Conservation (phyloP, 352 stramenopile genomes). For the Elongisporangium undulatum region DNA sequence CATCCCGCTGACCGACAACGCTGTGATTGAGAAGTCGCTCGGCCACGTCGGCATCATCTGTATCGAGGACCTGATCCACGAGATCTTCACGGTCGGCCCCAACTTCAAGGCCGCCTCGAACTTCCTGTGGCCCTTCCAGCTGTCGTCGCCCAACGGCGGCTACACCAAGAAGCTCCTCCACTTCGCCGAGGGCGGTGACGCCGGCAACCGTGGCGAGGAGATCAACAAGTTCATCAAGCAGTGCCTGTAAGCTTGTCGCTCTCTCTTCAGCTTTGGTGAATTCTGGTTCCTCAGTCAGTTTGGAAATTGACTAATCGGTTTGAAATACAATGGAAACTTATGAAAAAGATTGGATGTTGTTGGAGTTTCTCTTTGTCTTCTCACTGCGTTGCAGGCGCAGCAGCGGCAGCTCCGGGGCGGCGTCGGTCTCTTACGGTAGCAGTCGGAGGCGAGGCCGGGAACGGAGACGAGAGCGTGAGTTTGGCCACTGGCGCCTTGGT, state of each 20-base stretch:
- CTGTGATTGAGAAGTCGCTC: conserved; percentile 95
- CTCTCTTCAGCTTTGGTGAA: conserved; percentile 1
- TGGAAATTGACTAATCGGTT: conserved; percentile 25
- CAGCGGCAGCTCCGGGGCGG: conserved; percentile 14
- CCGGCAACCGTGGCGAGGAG: conserved; percentile 88
- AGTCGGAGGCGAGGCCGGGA: conserved; percentile 37
- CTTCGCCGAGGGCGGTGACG: conserved; percentile 92
- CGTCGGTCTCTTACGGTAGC: conserved; percentile 30
- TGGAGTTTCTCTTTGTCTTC: conserved; percentile 5
- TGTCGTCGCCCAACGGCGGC: conserved; percentile 94
- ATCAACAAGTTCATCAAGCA: conserved; percentile 96
- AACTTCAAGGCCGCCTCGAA: conserved; percentile 99
- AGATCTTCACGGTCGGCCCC: conserved; percentile 98
- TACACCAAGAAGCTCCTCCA: conserved; percentile 95
- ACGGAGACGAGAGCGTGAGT: conserved; percentile 26
- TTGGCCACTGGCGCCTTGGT: conserved; percentile 27
- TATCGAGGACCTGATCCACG: conserved; percentile 99
- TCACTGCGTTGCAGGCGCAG: conserved; percentile 6
- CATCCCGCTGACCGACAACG: conserved; percentile 97
- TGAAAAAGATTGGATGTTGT: too few relatives aligned
- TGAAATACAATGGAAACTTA: conserved; percentile 46
- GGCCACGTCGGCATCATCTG: conserved; percentile 96
- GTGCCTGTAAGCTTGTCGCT: conserved; percentile 80
- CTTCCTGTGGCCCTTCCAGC: conserved; percentile 99
- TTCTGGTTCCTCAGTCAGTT: conserved; percentile 2